Base-by-base conservation (phyloP, 2,329 filamentous ascomycete species). In the Pseudovirgaria hyperparasitica region DNA sequence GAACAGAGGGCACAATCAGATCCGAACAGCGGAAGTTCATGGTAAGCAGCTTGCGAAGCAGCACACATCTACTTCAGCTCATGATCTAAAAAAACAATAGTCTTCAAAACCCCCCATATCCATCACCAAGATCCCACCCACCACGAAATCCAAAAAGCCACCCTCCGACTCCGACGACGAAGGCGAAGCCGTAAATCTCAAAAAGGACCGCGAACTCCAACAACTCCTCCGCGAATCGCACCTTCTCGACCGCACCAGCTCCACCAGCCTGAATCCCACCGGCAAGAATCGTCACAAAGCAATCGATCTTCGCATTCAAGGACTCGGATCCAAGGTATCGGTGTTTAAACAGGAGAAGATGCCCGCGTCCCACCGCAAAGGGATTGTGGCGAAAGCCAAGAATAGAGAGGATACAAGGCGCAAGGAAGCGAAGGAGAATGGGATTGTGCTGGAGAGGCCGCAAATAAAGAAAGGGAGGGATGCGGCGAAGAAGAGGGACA, bases 131-230 rank as follows among this genome's bases (percentile, higher is more conserved):
- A 38, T 48, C 31, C 31, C 29, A 27, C 16, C 36, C 23, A 18
- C 38, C 27, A 16, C 23, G 14, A 35, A 30, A 9, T 21, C 36
- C 3, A 36, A 35, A 30, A 27, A 43, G 34, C 35, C 38, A 27
- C 18, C 25, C 19, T 31, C 52, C 42, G 29, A 42, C 37, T 49
- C 62, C 16, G 55, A 65, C 32, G 68, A 74, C 14, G 61, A 68
- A 33, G 55, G 68, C 11, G 74, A 78, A 47, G 53, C 62, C 14
- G 53, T 60, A 8, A 79, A 92, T 35, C 67, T 96, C 11, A 85
- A 86, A 50, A 86, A 94, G 53, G 90, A 96, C 52, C 73, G 93
- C 28, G 86, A 82, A 20, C 73, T 98, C 9, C 87, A 94, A 52
- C 77, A 85, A 24, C 73, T 98, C 21, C 72, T 98, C 31, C 70